Evolutionary conservation across 306 rosid genomes (phyloP).

Genomic region (Cucumis cinereus): DNA sequence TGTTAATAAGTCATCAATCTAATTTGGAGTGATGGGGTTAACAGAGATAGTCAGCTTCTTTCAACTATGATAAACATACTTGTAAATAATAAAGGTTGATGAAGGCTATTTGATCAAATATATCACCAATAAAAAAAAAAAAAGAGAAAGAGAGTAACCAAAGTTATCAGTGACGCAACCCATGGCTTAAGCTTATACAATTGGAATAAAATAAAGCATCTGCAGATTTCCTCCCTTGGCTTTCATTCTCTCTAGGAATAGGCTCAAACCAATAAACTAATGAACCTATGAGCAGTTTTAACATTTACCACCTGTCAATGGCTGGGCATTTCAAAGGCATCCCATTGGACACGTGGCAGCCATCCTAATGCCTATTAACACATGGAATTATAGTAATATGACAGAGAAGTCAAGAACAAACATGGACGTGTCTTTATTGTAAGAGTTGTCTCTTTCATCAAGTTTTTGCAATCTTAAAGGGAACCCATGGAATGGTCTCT

Average conservation of each 20-base stretch:
- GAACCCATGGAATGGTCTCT: background rate
- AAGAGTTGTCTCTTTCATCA: background rate
- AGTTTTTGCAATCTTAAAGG: background rate
- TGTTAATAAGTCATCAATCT: background rate
- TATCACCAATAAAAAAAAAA: background rate
- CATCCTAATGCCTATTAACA: background rate
- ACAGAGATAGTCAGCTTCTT: background rate
- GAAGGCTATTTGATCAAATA: background rate
- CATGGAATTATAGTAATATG: background rate
- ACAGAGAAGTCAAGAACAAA: slow-evolving; percentile 11
- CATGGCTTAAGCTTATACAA: background rate
- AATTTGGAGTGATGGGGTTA: background rate
- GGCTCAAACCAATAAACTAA: background rate
- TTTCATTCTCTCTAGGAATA: no score
- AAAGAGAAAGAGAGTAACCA: no score
- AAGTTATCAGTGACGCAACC: background rate
- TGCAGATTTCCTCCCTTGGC: background rate
- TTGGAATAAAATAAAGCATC: background rate
- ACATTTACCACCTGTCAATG: slow-evolving; percentile 3
- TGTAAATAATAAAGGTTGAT: background rate
- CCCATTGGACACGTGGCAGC: slow-evolving; percentile 6
- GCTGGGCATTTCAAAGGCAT: background rate
- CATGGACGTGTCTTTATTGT: background rate
- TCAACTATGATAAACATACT: background rate
- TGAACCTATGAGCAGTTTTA: background rate